Evolutionary conservation across 495 filamentous ascomycete species (phyloP).

Genomic region (Parathielavia appendiculata): DNA sequence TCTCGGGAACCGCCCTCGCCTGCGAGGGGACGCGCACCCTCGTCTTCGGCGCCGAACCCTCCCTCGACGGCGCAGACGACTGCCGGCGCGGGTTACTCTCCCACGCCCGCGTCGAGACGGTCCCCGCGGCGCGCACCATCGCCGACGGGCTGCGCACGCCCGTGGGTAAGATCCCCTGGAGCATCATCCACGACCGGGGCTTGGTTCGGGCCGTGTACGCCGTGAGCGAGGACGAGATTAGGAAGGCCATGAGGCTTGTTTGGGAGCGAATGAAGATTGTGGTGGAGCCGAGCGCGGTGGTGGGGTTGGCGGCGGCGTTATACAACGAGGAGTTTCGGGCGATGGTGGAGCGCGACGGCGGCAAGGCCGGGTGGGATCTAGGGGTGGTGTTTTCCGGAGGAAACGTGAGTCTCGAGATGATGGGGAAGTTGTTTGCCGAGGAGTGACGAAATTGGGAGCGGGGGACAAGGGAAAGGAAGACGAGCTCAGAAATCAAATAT

Average conservation of each 20-base stretch:
- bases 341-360: conserved; percentile 63
- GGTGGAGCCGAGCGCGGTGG: conserved; percentile 84
- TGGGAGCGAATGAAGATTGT: conserved; percentile 89
- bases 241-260: conserved; percentile 67
- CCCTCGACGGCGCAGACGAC: conserved; percentile 81
- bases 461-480: background rate
- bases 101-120: conserved; percentile 56
- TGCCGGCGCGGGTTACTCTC: conserved; percentile 59
- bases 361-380: conserved; percentile 76
- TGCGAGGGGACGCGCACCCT: conserved; percentile 58
- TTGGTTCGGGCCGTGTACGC: conserved; percentile 69
- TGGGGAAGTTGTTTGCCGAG: conserved; percentile 56
- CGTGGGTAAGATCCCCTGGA: conserved; percentile 73
- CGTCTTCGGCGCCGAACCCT: conserved; percentile 91
- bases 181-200: conserved; percentile 65
- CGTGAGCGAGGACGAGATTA: conserved; percentile 81
- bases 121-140: conserved; percentile 68
- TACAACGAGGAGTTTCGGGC: conserved; percentile 79
- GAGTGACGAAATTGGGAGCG: background rate
- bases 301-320: conserved; percentile 75
- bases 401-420: conserved; percentile 78
- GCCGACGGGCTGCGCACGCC: conserved; percentile 88
- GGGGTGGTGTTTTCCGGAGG: conserved; percentile 85
- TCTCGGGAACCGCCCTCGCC: conserved; percentile 74
- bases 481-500: background rate